Percentiles rank a stretch among this genome's conserved stretches.
phyloP scores from a whole-genome alignment of 2,329 filamentous ascomycete species.

The Pezizomycotina sp. region DNA sequence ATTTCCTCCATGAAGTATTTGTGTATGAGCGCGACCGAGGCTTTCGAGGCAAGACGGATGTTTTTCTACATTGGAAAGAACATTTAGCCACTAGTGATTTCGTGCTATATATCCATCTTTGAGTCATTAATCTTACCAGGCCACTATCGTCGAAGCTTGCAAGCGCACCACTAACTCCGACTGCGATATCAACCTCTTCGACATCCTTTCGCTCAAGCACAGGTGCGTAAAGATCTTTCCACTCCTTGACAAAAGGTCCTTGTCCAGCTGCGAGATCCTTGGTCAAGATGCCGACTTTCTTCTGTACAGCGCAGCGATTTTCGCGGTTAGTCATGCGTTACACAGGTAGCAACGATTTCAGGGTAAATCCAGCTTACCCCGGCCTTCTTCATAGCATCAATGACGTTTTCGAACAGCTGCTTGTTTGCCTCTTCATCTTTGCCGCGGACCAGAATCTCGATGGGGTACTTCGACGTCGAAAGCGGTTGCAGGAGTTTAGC shows the following conservation, averaged over 20 bases:
- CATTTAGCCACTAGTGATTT: background rate
- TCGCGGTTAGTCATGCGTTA: conserved; percentile 9
- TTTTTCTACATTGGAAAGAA: conserved; percentile 41
- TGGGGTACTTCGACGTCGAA: conserved; percentile 77
- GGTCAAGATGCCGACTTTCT: conserved; percentile 72
- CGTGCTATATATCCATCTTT: conserved; percentile 4
- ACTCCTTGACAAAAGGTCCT: conserved; percentile 88
- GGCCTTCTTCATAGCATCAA: conserved; percentile 70
- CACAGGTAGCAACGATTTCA: background rate
- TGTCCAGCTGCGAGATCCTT: conserved; percentile 56
- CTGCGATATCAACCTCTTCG: conserved; percentile 75
- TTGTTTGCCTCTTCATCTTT: conserved; percentile 86
- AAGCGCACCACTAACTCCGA: conserved; percentile 47
- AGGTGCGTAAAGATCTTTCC: conserved; percentile 63
- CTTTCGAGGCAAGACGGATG: conserved; percentile 85
- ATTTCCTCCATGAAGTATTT: conserved; percentile 97
- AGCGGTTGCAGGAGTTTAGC: conserved; percentile 85
- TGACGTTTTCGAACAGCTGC: conserved; percentile 70
- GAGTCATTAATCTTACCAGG: conserved; percentile 37
- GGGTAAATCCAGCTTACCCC: conserved; percentile 45
- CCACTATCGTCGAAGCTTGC: conserved; percentile 91
- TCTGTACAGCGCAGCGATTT: conserved; percentile 35
- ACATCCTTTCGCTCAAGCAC: conserved; percentile 55
- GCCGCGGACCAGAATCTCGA: conserved; percentile 79
- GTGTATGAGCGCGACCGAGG: conserved; percentile 85